Evolutionary conservation across 495 filamentous ascomycete species (phyloP), one percentile per base, ranked within the genome.

Genomic region (Daldinia vernicosa): DNA sequence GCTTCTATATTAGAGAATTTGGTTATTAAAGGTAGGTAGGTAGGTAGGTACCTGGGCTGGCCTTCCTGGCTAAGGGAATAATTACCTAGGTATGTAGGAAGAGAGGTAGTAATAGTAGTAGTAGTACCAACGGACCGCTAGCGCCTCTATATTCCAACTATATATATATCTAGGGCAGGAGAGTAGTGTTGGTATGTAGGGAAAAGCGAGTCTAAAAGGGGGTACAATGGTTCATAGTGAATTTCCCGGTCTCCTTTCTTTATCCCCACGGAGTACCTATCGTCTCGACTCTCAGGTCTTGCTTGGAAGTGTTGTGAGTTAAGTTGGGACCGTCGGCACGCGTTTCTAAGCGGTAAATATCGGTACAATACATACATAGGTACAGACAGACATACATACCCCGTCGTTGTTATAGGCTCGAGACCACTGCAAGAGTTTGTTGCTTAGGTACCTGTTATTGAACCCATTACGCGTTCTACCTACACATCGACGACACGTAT

Each of bases 401-500:
- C 40, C 17, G 8, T 22, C 19, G 43, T 47, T 24, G 43, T 22
- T 24, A 47, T 47, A 47, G 43, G 43, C 40, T 47, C 19, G 1
- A 14, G 17, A 5, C 11, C 19, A 24, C 43, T 22, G 24, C 7
- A 45, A 5, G 15, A 47, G 43, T 4, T 47, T 4, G 1, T 22
- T 4, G 11, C 43, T 24, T 24, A n/a, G n/a, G n/a, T 9, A 45
- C 9, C 43, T 47, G 43, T 24, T 35, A 47, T 47, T 4, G 43
- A 24, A 24, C 19, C 8, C 19, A 47, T 47, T 47, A 47, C 57
- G 39, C 35, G 35, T 45, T 47, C 37, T 45, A 27, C 26, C 37
- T 30, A 60, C 57, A 6, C 15, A 60, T 47, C 37, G 12, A 14
- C 24, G 37, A 60, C 57, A 45, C 57, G 54, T 57, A 47, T 60